phyloP scores from a whole-genome alignment of 148 eudicot genomes.

The Diospyros kaki region DNA sequence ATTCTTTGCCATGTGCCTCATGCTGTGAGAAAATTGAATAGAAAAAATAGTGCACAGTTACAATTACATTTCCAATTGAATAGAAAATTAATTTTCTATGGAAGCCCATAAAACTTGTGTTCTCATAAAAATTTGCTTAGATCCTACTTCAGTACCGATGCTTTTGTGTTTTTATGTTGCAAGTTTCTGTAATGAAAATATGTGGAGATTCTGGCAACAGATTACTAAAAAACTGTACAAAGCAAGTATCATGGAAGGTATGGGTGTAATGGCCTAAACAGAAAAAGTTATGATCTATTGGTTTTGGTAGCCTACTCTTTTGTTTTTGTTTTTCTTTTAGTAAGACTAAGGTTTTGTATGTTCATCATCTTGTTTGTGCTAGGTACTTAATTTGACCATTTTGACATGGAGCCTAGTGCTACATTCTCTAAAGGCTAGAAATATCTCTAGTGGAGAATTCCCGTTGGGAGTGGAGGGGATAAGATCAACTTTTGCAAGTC shows the following conservation, averaged over 20 bases:
- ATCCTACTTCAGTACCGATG: no score
- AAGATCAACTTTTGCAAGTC: not conserved
- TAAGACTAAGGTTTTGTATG: not conserved
- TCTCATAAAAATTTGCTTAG: no score
- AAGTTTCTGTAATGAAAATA: no score
- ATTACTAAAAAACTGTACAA: no score
- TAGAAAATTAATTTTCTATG: no score
- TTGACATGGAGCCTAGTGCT: not conserved
- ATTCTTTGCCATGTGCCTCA: no score
- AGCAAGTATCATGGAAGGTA: not conserved
- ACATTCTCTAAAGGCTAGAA: not conserved
- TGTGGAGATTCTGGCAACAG: not conserved
- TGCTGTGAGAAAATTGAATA: no score
- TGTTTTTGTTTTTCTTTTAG: not conserved
- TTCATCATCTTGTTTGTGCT: not conserved
- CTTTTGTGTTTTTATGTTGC: no score
- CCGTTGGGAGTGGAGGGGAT: not conserved
- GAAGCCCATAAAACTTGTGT: no score
- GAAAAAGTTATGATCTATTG: not conserved
- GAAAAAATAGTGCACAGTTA: no score
- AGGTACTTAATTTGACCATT: not conserved
- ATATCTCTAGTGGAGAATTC: not conserved
- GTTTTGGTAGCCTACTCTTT: not conserved
- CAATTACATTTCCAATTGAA: no score
- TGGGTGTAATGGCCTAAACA: not conserved